A percentile compares a stretch with the other conserved stretches of the same genome.
Evolutionary conservation across 129 eudicot genomes (phyloP).

Genomic region (Silybum marianum): DNA sequence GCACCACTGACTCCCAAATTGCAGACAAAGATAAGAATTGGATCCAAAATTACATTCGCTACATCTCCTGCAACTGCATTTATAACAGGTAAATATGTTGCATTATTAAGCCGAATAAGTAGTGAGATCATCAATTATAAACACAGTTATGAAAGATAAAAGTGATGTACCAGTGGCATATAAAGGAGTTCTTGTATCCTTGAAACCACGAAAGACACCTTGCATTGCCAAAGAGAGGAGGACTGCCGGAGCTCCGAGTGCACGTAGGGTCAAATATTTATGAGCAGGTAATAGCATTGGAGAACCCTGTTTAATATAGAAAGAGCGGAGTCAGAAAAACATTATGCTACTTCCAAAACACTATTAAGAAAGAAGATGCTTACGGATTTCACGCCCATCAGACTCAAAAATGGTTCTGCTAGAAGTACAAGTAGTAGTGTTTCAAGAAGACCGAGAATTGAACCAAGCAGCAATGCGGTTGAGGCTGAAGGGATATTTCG

Average conservation of each 20-base stretch:
- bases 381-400: slow-evolving; percentile 80
- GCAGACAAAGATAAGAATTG: slow-evolving; percentile 70
- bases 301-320: slow-evolving; percentile 45
- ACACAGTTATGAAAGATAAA: not conserved
- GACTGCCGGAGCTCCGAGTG: slow-evolving; percentile 94
- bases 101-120: not conserved
- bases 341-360: not conserved
- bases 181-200: slow-evolving; percentile 86
- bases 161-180: slow-evolving; percentile 70
- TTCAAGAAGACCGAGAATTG: slow-evolving; percentile 72
- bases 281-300: slow-evolving; percentile 72
- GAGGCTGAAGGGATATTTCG: slow-evolving; percentile 83
- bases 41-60: slow-evolving; percentile 73
- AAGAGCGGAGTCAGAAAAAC: not conserved
- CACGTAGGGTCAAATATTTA: slow-evolving; percentile 66
- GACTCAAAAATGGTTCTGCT: slow-evolving; percentile 53
- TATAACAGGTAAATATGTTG: not conserved
- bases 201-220: slow-evolving; percentile 93
- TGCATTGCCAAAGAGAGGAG: slow-evolving; percentile 97
- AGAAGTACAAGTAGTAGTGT: slow-evolving; percentile 53
- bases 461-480: slow-evolving; percentile 66
- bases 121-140: not conserved
- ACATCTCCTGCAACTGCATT: slow-evolving; percentile 72
- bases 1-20: slow-evolving; percentile 86
- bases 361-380: slow-evolving; percentile 21